Base-by-base conservation (phyloP, 176 grass and related monocot genomes). In the Tillandsia fasciculata region DNA sequence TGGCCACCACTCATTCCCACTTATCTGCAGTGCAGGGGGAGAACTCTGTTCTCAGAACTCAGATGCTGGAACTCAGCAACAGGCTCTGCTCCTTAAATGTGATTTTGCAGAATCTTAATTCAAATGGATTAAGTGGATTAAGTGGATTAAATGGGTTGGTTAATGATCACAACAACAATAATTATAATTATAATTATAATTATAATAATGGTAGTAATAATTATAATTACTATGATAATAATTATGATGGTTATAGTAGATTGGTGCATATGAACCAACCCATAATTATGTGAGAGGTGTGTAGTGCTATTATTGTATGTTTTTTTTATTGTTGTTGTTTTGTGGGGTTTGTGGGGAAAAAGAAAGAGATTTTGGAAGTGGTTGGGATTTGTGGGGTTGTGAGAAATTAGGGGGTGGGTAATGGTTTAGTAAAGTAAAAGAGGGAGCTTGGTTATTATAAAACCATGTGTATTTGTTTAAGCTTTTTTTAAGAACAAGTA, bases 1-100 rank as follows among this genome's bases (percentile, higher is more conserved):
- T 92, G 10, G 47, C 59, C 65, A 52, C 77, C 50, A 74, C 78
- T 23, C 79, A 69, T 8, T 76, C 89, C 11, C 78, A 81, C 22
- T 79, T 76, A 48, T 66, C 65, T 13, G 83, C 79, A 17, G 49
- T 87, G 52, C 76, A 92, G 50, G 59, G 83, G 12, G 86, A 87
- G 12, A 97, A 90, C 66, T 81, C 88, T 1, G 89, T 97, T 13
- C 75, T 92, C 20, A 87, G 81, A 11, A 83, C 86, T 10, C 93
- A 85, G 82, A 72, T 76, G 69, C 50, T 71, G 79, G 93, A 92
- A 66, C 89, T 97, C 33, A 74, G 65, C 64, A 83, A 64, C 76
- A 77, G 81, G 26, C 79, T 97, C 50, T 64, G 76, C 0, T 68
- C 86, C 67, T 86, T 97, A 1, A 57, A 66, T 12, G 86, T 87